Evolutionary conservation across 768 basidiomycete genomes (phyloP), one percentile per base, ranked within the genome.

Genomic region (Trametes cinnabarina): DNA sequence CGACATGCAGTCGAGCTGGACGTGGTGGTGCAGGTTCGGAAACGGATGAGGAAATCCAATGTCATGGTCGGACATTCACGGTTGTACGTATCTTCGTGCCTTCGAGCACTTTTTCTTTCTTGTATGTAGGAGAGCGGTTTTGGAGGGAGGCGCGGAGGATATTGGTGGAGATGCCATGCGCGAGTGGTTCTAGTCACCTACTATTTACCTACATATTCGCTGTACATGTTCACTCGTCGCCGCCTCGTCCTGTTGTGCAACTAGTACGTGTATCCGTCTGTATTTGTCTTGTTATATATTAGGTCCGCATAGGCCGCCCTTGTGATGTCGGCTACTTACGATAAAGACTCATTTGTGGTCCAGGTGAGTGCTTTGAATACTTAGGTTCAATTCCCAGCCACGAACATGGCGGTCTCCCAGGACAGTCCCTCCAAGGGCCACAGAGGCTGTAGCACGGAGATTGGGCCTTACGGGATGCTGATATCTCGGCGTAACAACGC

Each of bases 181-280:
- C 14, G 32, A 19, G 15, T 51, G 25, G 22, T 46, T 35, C 43
- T 47, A 51, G 44, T 46, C 44, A 46, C 25, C 35, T 47, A 39
- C 35, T 44, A 35, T 26, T 30, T 49, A 57, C 47, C 23, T 43
- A 49, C 47, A 57, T 39, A 39, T 35, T 41, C 15, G 22, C 44
- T 58, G 57, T 58, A 58, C 49, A 58, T 58, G 49, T 46, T 51
- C 47, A 51, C 42, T 32, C 41, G 41, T 51, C 37, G 34, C 37
- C 37, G 42, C 20, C 34, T 51, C 44, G 43, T 58, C 30, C 57
- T 58, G 57, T 58, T 58, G 57, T 58, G 57, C 57, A 52, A 58
- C 57, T 52, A 39, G 37, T 39, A 58, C 57, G 37, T 57, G 55
- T 57, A 57, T 40, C 26, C 35, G 25, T n/a, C 26, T 55, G 54